These are phyloP conservation scores for Clitopilus hobsonii DNA, from an alignment of 768 basidiomycete genomes.

Conservation along the genomic window DNA sequence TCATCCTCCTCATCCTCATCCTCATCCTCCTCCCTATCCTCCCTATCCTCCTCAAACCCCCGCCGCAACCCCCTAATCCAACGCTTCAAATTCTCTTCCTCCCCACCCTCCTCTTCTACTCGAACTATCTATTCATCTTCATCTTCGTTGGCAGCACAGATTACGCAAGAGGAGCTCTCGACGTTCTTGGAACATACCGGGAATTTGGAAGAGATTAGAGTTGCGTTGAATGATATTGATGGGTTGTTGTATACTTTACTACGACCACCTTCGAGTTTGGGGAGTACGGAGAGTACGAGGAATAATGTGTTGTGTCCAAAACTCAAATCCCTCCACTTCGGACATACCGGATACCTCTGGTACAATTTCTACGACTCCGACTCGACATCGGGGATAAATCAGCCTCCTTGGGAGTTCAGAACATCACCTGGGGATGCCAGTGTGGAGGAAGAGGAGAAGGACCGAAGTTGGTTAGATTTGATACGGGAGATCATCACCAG, in stretches of 20 bases:
- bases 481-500: neutral
- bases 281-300: no score
- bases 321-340: neutral
- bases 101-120: neutral
- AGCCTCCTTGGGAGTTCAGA: no score
- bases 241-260: neutral
- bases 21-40: no score
- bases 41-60: no score
- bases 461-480: neutral
- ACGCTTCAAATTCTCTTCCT: neutral
- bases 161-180: neutral
- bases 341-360: neutral
- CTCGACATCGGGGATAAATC: no score
- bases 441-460: neutral
- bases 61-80: neutral
- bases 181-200: neutral
- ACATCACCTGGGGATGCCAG: no score
- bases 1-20: neutral
- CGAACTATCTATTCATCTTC: neutral
- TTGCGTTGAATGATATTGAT: neutral
- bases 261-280: neutral
- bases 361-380: neutral
- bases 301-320: neutral
- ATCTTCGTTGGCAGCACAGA: neutral
- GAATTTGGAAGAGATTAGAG: neutral